phyloP scores from a whole-genome alignment of 2,329 filamentous ascomycete species.

The Claviceps pazoutovae region DNA sequence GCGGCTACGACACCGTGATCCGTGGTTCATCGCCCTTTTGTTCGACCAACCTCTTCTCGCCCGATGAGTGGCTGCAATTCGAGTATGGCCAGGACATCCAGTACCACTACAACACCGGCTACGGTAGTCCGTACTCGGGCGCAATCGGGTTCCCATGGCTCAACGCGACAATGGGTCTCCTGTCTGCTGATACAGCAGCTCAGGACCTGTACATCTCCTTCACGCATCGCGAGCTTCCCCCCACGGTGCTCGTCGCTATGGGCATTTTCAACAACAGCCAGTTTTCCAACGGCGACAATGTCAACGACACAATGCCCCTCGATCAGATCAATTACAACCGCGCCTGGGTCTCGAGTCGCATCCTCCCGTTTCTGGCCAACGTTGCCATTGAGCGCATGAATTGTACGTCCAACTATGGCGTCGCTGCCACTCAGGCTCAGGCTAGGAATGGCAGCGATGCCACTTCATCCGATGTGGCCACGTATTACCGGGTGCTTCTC shows the following conservation, averaged over 20 bases:
- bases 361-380: slow-evolving; percentile 53
- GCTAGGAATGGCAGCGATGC: not conserved
- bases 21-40: slow-evolving; percentile 48
- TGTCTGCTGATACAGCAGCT: slow-evolving; percentile 24
- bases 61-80: slow-evolving; percentile 52
- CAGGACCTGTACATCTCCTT: slow-evolving; percentile 55
- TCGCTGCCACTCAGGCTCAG: not conserved
- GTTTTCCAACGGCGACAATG: slow-evolving; percentile 31
- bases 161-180: slow-evolving; percentile 41
- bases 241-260: slow-evolving; percentile 51
- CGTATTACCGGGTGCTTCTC: slow-evolving; percentile 29
- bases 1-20: slow-evolving; percentile 52
- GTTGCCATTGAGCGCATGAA: slow-evolving; percentile 52
- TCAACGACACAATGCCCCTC: slow-evolving; percentile 52
- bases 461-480: not conserved
- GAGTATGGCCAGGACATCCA: slow-evolving; percentile 51
- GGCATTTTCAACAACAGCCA: slow-evolving; percentile 57
- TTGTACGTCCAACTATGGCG: slow-evolving; percentile 22
- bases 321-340: slow-evolving; percentile 48
- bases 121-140: slow-evolving; percentile 43
- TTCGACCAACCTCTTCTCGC: slow-evolving; percentile 41
- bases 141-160: slow-evolving; percentile 53
- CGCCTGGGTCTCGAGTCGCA: slow-evolving; percentile 47
- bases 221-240: slow-evolving; percentile 55
- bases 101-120: slow-evolving; percentile 53